Evolutionary conservation across 768 basidiomycete species (phyloP), one percentile per base, ranked within the genome.

Genomic region (Tubosaeta sp.): DNA sequence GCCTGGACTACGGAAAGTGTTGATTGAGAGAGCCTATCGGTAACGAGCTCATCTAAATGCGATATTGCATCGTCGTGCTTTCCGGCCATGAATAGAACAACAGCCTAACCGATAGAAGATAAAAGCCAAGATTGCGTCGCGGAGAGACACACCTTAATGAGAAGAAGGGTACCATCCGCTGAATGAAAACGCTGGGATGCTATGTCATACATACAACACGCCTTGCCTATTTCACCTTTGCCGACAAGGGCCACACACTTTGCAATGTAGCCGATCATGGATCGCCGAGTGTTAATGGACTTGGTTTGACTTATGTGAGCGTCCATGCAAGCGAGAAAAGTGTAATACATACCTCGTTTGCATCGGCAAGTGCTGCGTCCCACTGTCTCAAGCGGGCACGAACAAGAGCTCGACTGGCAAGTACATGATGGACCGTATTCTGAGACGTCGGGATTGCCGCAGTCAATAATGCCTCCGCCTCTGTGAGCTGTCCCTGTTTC

Each of bases 1-100:
- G 11, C 54, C 46, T 48, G 51, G 6, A 49, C 35, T 1, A 19
- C 27, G 21, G 24, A 48, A 13, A 39, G 36, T 14, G 11, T 11
- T 4, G 36, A n/a, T n/a, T n/a, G n/a, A n/a, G n/a, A n/a, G n/a
- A 14, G 22, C 27, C 3, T 9, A 1, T 30, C 27, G 13, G 19
- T 6, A 10, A 48, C 52, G 19, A 52, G 46, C 21, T 47, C 42
- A 2, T 44, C 46, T 13, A 29, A 6, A 4, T 42, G 49, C 3
- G 52, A 57, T 41, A 55, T 45, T 6, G 49, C 56, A 27, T 41
- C 30, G 5, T 8, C 25, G 6, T 46, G n/a, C 5, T 54, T 41
- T 27, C 55, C 55, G 5, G 39, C 44, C 44, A 49, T 38, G 18
- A 44, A 54, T 1, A 49, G 7, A 19, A 53, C 34, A 6, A 56